phyloP scores from a whole-genome alignment of 2,329 filamentous ascomycete species.

The Grosmannia clavigera region DNA sequence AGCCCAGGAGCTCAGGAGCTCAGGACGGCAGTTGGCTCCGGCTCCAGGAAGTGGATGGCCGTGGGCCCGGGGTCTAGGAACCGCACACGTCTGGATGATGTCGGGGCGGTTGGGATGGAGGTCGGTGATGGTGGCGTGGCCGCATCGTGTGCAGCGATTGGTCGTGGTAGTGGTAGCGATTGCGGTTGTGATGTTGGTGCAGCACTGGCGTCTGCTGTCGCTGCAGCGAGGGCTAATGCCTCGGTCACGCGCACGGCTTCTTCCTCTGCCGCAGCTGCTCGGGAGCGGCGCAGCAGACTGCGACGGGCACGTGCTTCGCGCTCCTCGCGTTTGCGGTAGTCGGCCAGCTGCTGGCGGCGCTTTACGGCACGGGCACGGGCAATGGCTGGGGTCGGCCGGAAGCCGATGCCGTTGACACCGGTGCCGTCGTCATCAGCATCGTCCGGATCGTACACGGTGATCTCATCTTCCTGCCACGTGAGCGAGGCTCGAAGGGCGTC shows the following conservation, averaged over 20 bases:
- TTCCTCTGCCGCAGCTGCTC: slow-evolving; percentile 14
- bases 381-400: slow-evolving; percentile 49
- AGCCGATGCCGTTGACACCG: slow-evolving; percentile 56
- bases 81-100: slow-evolving; percentile 6
- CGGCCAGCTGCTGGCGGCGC: slow-evolving; percentile 47
- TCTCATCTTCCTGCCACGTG: slow-evolving; percentile 57
- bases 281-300: slow-evolving; percentile 33
- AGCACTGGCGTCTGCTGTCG: background rate
- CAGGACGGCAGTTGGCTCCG: slow-evolving; percentile 6
- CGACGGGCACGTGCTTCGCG: slow-evolving; percentile 44
- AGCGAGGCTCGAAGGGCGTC: slow-evolving; percentile 46
- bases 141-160: background rate
- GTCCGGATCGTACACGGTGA: slow-evolving; percentile 51
- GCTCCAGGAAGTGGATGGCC: slow-evolving; percentile 10
- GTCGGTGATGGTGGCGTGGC: background rate
- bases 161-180: background rate
- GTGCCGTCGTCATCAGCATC: slow-evolving; percentile 56
- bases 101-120: background rate
- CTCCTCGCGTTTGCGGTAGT: slow-evolving; percentile 49
- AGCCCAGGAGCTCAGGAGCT: background rate
- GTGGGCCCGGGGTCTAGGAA: slow-evolving; percentile 10
- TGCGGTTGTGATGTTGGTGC: background rate
- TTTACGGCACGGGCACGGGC: slow-evolving; percentile 45
- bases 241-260: too few relatives aligned
- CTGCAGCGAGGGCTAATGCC: background rate